These are phyloP conservation scores for Isatis lusitanica DNA, from an alignment of 441 rosid species.

Conservation along the genomic window DNA sequence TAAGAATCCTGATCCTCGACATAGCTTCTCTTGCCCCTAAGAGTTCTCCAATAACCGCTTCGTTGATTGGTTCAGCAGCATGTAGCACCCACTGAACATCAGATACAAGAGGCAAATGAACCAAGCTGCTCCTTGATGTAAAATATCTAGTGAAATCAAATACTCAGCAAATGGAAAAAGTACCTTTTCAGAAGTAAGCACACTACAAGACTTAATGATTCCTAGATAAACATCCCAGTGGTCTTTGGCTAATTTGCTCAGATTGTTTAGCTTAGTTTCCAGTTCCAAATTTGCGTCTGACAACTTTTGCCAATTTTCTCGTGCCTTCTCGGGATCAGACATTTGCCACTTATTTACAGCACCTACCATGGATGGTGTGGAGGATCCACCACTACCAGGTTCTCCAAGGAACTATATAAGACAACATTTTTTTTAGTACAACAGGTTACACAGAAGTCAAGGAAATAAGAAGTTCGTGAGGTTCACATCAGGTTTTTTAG, in stretches of 20 bases:
- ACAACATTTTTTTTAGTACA: constrained; percentile 26
- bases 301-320: constrained; percentile 75
- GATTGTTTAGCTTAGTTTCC: constrained; percentile 60
- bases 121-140: constrained; percentile 8
- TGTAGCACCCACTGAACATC: constrained; percentile 76
- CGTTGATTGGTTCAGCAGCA: constrained; percentile 54
- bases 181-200: constrained; percentile 71
- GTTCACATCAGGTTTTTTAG: neutral
- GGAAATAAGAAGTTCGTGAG: constrained; percentile 1
- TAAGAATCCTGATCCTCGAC: constrained; percentile 70
- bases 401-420: constrained; percentile 77
- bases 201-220: constrained; percentile 67
- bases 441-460: neutral
- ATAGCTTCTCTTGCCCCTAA: constrained; percentile 73
- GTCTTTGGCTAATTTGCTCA: constrained; percentile 78
- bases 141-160: constrained; percentile 6
- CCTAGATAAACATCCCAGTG: constrained; percentile 63
- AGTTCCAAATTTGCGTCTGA: constrained; percentile 75
- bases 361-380: constrained; percentile 98
- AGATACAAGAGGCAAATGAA: constrained; percentile 31
- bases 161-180: neutral
- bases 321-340: constrained; percentile 74
- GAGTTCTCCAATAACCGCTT: constrained; percentile 57
- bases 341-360: constrained; percentile 96
- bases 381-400: constrained; percentile 96